Evolutionary conservation across 768 basidiomycete genomes (phyloP).

Genomic region (Cantharellus anzutake): DNA sequence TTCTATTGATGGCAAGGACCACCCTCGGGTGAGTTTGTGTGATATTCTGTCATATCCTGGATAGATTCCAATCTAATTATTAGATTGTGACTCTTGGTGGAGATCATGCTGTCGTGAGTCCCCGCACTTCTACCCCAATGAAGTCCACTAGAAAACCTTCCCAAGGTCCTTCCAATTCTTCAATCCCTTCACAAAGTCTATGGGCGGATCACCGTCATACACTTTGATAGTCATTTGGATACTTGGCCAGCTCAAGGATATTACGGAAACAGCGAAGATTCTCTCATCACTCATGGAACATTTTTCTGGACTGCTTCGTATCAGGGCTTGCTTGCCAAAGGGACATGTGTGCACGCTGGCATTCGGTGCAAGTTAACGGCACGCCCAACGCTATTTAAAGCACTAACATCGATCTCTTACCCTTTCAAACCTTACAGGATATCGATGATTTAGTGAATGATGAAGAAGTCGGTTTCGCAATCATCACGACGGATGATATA

Average conservation of each 20-base stretch:
- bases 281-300: constrained; percentile 63
- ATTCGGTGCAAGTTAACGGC: constrained; percentile 58
- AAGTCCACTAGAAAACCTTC: background rate
- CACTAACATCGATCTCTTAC: background rate
- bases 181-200: constrained; percentile 62
- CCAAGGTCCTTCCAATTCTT: constrained; percentile 58
- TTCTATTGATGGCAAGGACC: constrained; percentile 38
- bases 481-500: constrained; percentile 66
- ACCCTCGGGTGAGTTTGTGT: constrained; percentile 28
- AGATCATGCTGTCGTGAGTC: constrained; percentile 64
- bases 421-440: constrained; percentile 26
- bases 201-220: constrained; percentile 66
- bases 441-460: constrained; percentile 48
- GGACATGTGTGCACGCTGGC: constrained; percentile 61
- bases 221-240: constrained; percentile 75
- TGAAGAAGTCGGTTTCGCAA: constrained; percentile 50
- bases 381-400: constrained; percentile 9
- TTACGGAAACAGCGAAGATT: constrained; percentile 24
- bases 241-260: constrained; percentile 31
- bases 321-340: constrained; percentile 54
- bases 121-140: background rate
- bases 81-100: constrained; percentile 63
- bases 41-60: background rate
- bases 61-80: background rate
- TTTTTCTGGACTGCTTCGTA: constrained; percentile 68